Conservation (phyloP, 495 filamentous ascomycete genomes). For the Annulohypoxylon bovei region DNA sequence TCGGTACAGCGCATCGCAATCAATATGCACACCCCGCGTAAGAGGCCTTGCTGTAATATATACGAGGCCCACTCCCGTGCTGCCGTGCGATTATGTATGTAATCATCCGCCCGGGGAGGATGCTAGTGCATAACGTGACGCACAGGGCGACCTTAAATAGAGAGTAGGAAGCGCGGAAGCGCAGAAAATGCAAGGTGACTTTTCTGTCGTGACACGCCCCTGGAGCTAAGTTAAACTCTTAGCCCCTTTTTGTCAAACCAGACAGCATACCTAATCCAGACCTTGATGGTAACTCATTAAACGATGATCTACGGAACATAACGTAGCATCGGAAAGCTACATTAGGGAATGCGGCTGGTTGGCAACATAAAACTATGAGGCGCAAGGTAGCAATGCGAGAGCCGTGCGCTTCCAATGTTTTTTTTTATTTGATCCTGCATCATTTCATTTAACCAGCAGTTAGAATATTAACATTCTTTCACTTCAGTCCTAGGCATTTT, state of each 20-base stretch:
- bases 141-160: slow-evolving; percentile 1
- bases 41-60: slow-evolving; percentile 14
- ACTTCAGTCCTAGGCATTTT: neutral
- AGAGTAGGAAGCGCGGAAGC: neutral
- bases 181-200: neutral
- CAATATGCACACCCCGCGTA: slow-evolving; percentile 35
- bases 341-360: slow-evolving; percentile 20
- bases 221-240: slow-evolving; percentile 1
- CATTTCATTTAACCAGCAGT: slow-evolving; percentile 6
- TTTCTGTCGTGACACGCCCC: slow-evolving; percentile 10
- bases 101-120: slow-evolving; percentile 28
- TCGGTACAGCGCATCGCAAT: slow-evolving; percentile 30
- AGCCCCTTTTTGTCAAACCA: slow-evolving; percentile 15
- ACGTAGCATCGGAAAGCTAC: slow-evolving; percentile 20
- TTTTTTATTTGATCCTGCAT: slow-evolving; percentile 3
- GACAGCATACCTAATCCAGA: slow-evolving; percentile 1
- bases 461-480: neutral
- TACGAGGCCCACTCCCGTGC: slow-evolving; percentile 15
- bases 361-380: slow-evolving; percentile 17
- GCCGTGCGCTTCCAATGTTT: slow-evolving; percentile 2
- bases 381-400: slow-evolving; percentile 9
- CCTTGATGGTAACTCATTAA: slow-evolving; percentile 17
- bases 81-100: neutral
- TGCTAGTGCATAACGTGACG: slow-evolving; percentile 17
- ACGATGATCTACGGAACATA: slow-evolving; percentile 8